These are phyloP conservation scores for Aurantiochytrium sp. DNA, from an alignment of 108 stramenopile genomes.

Conservation along the genomic window DNA sequence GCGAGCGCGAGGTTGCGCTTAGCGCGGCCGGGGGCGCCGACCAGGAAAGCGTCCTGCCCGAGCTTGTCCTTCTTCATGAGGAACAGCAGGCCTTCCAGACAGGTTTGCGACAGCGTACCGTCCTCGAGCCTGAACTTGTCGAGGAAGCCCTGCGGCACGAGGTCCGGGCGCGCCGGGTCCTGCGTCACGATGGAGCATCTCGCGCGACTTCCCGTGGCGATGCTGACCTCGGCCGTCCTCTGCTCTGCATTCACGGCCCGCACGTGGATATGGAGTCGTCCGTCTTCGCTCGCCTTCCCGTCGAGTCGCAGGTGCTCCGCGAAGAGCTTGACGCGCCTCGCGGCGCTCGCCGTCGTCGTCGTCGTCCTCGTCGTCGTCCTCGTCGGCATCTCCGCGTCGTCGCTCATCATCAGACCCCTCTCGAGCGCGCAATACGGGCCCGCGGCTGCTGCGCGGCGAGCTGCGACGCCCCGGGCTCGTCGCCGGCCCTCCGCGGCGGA, in stretches of 20 bases:
- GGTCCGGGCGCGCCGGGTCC: not conserved
- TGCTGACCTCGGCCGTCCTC: not conserved
- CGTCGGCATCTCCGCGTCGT: no score
- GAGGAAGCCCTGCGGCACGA: not conserved
- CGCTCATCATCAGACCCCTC: no score
- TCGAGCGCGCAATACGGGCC: no score
- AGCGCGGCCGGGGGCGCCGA: conserved; percentile 62
- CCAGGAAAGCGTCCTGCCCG: conserved; percentile 66
- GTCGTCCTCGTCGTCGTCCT: no score
- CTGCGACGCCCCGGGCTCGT: no score
- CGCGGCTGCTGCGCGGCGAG: no score
- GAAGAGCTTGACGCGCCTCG: no score
- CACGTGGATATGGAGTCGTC: not conserved
- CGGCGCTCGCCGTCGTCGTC: no score
- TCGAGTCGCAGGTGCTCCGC: no score
- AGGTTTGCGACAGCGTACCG: not conserved
- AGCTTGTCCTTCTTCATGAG: conserved; percentile 67
- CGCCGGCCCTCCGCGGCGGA: no score
- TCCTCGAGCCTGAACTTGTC: not conserved
- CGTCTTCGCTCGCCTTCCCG: no score
- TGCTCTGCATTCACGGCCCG: not conserved
- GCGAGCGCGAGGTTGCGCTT: conserved; percentile 52
- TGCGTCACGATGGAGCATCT: not conserved
- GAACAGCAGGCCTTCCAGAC: not conserved
- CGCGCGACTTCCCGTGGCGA: not conserved